Conservation (phyloP, 371 early-diverging fungal species). For the Apophysomyces sp. region DNA sequence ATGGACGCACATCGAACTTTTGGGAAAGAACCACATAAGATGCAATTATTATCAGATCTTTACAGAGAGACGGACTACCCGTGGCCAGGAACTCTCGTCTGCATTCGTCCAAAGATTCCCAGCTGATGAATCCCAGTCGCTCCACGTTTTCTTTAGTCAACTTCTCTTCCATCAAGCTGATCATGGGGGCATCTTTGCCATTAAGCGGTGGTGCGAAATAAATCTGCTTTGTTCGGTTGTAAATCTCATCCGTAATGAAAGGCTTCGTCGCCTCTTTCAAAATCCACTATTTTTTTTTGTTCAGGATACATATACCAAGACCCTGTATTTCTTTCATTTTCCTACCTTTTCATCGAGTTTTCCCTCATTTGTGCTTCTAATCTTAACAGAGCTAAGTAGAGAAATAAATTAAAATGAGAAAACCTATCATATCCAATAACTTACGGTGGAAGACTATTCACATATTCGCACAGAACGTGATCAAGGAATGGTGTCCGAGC, state of each 20-base stretch:
- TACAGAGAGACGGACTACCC: constrained; percentile 1
- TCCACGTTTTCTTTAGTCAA: constrained; percentile 11
- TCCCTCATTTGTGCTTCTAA: constrained; percentile 10
- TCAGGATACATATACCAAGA: background rate
- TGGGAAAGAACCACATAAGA: constrained; percentile 15
- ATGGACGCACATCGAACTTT: constrained; percentile 15
- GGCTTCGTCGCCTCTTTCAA: constrained; percentile 22
- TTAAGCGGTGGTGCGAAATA: constrained; percentile 15
- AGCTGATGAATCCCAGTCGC: constrained; percentile 15
- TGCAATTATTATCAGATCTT: constrained; percentile 12
- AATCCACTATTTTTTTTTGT: constrained; percentile 6
- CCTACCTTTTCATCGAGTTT: constrained; percentile 15
- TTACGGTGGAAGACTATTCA: constrained; percentile 19
- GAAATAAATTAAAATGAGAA: background rate
- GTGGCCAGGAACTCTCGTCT: constrained; percentile 2
- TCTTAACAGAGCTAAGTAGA: constrained; percentile 12
- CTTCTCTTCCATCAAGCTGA: constrained; percentile 4
- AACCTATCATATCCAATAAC: background rate
- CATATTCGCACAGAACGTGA: constrained; percentile 19
- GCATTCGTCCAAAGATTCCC: background rate
- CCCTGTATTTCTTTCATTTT: background rate
- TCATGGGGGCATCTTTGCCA: background rate
- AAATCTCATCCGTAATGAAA: constrained; percentile 21
- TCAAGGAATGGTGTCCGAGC: constrained; percentile 26
- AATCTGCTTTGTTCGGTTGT: constrained; percentile 21